Base-by-base conservation (phyloP, 2,329 filamentous ascomycete species). In the Pseudogymnoascus verrucosus region DNA sequence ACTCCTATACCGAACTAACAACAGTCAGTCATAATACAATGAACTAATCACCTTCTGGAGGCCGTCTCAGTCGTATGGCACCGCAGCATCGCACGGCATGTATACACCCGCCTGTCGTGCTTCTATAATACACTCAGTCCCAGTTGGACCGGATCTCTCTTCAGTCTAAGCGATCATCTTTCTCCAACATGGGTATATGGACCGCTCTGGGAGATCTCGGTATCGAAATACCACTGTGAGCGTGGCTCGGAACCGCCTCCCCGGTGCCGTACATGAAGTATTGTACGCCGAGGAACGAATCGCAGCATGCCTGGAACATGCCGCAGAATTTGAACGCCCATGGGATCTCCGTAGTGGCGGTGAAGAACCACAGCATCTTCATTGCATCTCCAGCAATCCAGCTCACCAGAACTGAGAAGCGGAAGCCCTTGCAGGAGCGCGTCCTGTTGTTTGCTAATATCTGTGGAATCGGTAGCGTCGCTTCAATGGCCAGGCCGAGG, bases 311-410 rank as follows among this genome's bases (percentile, higher is more conserved):
- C 79, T 95, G 90, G 76, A 95, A 92, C 63, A 91, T 80, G 68
- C 89, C 91, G 72, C 90, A 93, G 19, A 91, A 76, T 78, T 93
- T 93, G 76, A 95, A 96, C 1, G 89, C 85, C 82, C 83, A 82
- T 0, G 90, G 90, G 34, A 95, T 90, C 70, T 82, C 79, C 3
- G 84, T 84, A 1, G 81, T 84, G 1, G 88, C 84, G 1, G 87
- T 89, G 66, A 93, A 89, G 78, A 93, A 95, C 86, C 86, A 89
- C 71, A 91, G 89, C 82, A 93, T 89, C 81, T 96, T 96, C 87
- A 95, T 91, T 7, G 84, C 80, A 75, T 96, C 90, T 66, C 90
- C 90, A 2, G 88, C 77, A 62, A 96, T 78, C 90, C 90, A 96
- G 74, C 87, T 91, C 28, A 80, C 83, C 64, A 95, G 78, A 4